Evolutionary conservation across 2,329 filamentous ascomycete genomes (phyloP).

Genomic region (Pseudocercospora eumusae): DNA sequence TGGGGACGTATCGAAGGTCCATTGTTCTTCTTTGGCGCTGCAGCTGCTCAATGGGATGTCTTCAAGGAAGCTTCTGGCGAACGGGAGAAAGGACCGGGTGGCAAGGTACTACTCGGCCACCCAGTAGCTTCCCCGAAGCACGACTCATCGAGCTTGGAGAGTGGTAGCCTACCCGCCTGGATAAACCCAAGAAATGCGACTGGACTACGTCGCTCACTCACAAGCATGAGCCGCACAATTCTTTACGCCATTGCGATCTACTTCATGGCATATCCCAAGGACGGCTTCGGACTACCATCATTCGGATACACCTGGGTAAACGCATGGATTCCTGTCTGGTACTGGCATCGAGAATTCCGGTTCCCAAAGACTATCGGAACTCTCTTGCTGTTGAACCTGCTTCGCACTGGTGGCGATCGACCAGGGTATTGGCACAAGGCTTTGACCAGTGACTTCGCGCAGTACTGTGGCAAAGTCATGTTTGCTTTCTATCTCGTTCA

Average conservation of each 20-base stretch:
- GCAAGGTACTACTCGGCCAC: neutral
- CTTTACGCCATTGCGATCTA: neutral
- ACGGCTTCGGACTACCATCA: neutral
- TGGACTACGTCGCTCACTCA: neutral
- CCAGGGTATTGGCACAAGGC: neutral
- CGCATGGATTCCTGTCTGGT: neutral
- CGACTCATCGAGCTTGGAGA: neutral
- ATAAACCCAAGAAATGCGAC: neutral
- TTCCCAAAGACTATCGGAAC: neutral
- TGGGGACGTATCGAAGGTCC: neutral
- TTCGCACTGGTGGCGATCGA: neutral
- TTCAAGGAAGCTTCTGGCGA: neutral
- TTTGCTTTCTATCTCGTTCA: neutral
- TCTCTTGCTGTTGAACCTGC: neutral
- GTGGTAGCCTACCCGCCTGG: neutral
- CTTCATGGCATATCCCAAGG: neutral
- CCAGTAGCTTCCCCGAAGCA: neutral
- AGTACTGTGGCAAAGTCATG: neutral
- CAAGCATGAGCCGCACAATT: neutral
- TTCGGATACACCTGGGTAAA: neutral
- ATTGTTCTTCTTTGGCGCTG: neutral
- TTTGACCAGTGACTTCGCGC: neutral
- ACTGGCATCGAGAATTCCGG: neutral
- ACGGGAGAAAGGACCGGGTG: neutral
- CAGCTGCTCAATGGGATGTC: conserved; percentile 2